A percentile compares a stretch with the other conserved stretches of the same genome.
phyloP scores from a whole-genome alignment of 176 grass and related monocot genomes.

The Raddia distichophylla region DNA sequence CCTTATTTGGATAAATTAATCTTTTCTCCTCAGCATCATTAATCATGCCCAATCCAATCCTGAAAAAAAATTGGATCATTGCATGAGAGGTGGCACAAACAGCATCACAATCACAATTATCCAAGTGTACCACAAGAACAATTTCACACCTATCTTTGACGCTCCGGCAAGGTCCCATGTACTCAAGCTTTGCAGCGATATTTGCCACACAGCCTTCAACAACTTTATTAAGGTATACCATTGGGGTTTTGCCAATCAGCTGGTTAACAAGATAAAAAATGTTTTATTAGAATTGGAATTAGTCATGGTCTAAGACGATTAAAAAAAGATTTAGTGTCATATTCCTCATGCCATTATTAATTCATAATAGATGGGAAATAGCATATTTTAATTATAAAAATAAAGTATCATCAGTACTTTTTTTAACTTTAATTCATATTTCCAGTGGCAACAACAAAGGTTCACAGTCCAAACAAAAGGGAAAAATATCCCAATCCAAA shows the following conservation, averaged over 20 bases:
- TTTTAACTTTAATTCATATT: not conserved
- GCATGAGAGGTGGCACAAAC: slow-evolving; percentile 27
- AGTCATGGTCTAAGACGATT: not conserved
- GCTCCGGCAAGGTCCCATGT: slow-evolving; percentile 81
- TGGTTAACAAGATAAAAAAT: slow-evolving; percentile 41
- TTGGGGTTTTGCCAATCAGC: slow-evolving; percentile 92
- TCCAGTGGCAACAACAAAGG: not conserved
- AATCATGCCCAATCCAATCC: slow-evolving; percentile 94
- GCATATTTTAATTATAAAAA: not conserved
- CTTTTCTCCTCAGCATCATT: slow-evolving; percentile 88
- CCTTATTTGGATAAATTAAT: slow-evolving; percentile 77
- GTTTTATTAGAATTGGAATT: slow-evolving; percentile 28
- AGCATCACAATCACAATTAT: slow-evolving; percentile 3
- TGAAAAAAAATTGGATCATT: slow-evolving; percentile 27
- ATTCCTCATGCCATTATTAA: not conserved
- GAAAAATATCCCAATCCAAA: not conserved
- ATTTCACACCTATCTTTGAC: slow-evolving; percentile 83
- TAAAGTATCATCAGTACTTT: not conserved
- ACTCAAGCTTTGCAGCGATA: slow-evolving; percentile 95
- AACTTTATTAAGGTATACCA: slow-evolving; percentile 94
- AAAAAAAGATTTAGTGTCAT: not conserved
- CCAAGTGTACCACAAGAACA: slow-evolving; percentile 7
- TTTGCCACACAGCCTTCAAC: slow-evolving; percentile 83
- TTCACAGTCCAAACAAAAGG: not conserved
- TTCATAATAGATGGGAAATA: not conserved